Evolutionary conservation across 495 filamentous ascomycete genomes (phyloP).

Genomic region (Tuber melanosporum): DNA sequence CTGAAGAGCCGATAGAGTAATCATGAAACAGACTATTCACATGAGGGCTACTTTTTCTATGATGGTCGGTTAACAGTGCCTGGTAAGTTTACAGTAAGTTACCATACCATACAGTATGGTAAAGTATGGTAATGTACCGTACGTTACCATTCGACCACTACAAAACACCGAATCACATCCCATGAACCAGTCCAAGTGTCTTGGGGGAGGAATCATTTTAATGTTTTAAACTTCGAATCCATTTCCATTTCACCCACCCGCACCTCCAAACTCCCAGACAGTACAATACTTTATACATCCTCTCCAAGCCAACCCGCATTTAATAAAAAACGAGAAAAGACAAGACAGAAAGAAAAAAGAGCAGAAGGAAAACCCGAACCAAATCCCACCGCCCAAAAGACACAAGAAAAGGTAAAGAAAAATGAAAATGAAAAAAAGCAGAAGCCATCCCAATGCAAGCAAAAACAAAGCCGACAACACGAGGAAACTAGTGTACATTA

Average conservation of each 20-base stretch:
- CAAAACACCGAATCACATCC: background rate
- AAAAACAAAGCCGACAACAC: slow-evolving; percentile 18
- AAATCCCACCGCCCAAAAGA: slow-evolving; percentile 18
- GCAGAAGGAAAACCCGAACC: slow-evolving; percentile 30
- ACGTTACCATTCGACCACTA: too few species aligned
- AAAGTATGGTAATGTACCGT: too few species aligned
- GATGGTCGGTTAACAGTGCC: too few species aligned
- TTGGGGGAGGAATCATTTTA: background rate
- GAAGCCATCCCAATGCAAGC: slow-evolving; percentile 34
- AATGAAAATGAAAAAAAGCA: slow-evolving; percentile 22
- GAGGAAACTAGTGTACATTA: slow-evolving; percentile 38
- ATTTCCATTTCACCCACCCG: slow-evolving; percentile 1
- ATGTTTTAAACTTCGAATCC: slow-evolving; percentile 1
- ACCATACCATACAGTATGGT: too few species aligned
- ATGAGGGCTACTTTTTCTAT: too few species aligned
- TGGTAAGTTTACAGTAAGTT: too few species aligned
- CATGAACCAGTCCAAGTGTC: background rate
- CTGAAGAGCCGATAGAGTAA: too few species aligned
- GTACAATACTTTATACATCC: slow-evolving; percentile 39
- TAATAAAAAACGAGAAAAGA: slow-evolving; percentile 1
- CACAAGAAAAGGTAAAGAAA: slow-evolving; percentile 33
- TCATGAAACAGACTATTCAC: too few species aligned
- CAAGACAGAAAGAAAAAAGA: slow-evolving; percentile 20
- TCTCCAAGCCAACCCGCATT: slow-evolving; percentile 22
- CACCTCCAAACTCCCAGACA: slow-evolving; percentile 22